Base-by-base conservation (phyloP, 306 rosid genomes). In the Ceratonia siliqua region DNA sequence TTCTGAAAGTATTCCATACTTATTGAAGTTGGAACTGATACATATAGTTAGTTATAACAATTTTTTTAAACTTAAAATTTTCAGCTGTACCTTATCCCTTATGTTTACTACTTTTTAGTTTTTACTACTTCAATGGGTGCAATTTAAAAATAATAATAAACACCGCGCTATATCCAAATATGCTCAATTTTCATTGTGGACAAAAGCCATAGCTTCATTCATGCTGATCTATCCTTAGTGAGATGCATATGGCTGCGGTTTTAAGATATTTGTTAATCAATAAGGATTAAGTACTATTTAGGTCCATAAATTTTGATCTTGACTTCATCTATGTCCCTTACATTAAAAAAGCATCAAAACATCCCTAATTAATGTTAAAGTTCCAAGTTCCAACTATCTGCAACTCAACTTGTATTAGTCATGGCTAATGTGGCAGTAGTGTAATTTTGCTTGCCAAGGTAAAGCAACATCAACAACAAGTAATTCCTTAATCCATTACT, bases 391-490 rank as follows among this genome's bases (percentile, higher is more conserved):
- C n/a, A n/a, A n/a, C n/a, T 20, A 56, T 36, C 27, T 57, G 38
- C 38, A 61, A 17, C 3, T 56, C 62, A 61, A 39, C 22, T 68
- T 22, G 22, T 46, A 30, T 39, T 20, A 27, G 21, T 65, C 18
- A 46, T 65, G 36, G 61, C 71, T 36, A 5, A 61, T 50, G 25
- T 35, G 30, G 68, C n/a, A 35, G 15, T 13, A 18, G 48, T 11
- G 48, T 18, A 35, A 8, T 27, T 72, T 63, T 42, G 76, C 58
- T 49, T 67, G 46, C 49, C 41, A 65, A 41, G 30, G 53, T 58
- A 67, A 48, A 57, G 48, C 35, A 10, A 3, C 3, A 10, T 27
- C 48, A 46, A 20, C 70, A 46, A 66, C 63, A 79, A 66, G 33
- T 41, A 50, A 35, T 54, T 54, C 33, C 43, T 32, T 52, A 36